Conservation (phyloP, 805 yeast genomes). For the Isabelozyma heimii region DNA sequence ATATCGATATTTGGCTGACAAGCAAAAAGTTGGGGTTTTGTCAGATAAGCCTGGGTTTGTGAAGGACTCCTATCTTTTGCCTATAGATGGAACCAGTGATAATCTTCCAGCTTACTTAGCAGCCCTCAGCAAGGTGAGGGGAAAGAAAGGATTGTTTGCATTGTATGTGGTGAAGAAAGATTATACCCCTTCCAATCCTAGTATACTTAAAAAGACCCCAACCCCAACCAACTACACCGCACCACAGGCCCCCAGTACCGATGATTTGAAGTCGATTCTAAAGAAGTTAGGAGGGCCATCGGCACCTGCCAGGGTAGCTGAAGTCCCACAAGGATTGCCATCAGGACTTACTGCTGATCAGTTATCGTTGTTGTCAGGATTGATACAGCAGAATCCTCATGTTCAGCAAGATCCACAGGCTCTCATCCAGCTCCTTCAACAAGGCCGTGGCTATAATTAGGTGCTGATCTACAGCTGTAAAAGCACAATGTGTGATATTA, state of each 20-base stretch:
- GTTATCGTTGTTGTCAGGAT: constrained; percentile 6
- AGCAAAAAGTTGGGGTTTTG: constrained; percentile 59
- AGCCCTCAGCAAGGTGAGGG: constrained; percentile 8
- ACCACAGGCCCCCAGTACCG: constrained; percentile 1
- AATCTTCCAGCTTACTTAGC: constrained; percentile 19
- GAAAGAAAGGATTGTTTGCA: constrained; percentile 26
- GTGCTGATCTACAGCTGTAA: neutral
- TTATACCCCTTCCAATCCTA: constrained; percentile 22
- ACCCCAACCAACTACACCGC: constrained; percentile 1
- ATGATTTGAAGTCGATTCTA: constrained; percentile 21
- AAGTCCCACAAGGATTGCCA: neutral
- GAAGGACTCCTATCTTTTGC: constrained; percentile 62
- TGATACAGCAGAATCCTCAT: constrained; percentile 15
- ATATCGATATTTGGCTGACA: constrained; percentile 43
- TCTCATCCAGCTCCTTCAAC: constrained; percentile 8
- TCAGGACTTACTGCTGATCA: constrained; percentile 6
- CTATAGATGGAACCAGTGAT: constrained; percentile 27
- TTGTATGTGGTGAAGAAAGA: constrained; percentile 37
- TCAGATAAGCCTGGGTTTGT: constrained; percentile 47
- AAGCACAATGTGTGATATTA: too few species aligned
- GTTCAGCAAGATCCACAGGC: constrained; percentile 10
- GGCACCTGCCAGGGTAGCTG: neutral
- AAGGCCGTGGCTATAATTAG: constrained; percentile 3
- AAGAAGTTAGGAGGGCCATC: constrained; percentile 19
- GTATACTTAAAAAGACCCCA: constrained; percentile 11